A percentile compares a stretch with the other conserved stretches of the same genome.
Conservation (phyloP, 768 basidiomycete genomes). For the Hydnum rufescens region DNA sequence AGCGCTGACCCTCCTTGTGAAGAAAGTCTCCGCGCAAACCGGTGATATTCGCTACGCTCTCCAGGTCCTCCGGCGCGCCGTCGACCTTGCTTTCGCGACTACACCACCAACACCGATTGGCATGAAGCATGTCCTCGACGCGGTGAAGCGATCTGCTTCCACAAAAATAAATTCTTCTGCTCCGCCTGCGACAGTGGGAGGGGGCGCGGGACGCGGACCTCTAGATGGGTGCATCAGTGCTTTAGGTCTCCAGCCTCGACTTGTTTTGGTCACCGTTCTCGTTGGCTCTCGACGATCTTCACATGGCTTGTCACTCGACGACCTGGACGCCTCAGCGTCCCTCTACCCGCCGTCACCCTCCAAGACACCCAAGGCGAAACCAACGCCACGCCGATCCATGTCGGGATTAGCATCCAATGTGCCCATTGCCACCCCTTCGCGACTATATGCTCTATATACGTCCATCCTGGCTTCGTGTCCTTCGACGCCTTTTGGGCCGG, state of each 20-base stretch:
- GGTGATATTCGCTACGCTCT: conserved; percentile 11
- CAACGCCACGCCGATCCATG: background rate
- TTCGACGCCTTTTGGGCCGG: conserved; percentile 6
- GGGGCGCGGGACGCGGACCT: background rate
- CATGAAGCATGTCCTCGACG: conserved; percentile 11
- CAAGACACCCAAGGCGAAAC: background rate
- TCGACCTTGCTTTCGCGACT: conserved; percentile 7
- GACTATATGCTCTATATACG: background rate
- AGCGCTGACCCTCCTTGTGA: conserved; percentile 9
- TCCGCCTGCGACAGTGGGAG: background rate
- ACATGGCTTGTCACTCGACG: background rate
- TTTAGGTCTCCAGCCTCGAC: conserved; percentile 9
- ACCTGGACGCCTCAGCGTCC: background rate
- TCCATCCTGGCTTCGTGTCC: background rate
- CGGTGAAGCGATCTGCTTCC: conserved; percentile 5
- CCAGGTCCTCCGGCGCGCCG: conserved; percentile 9
- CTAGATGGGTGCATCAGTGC: conserved; percentile 5
- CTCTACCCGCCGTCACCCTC: background rate
- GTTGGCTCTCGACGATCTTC: conserved; percentile 6
- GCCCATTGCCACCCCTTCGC: background rate
- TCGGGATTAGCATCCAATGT: background rate
- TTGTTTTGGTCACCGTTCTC: conserved; percentile 9
- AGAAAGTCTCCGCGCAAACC: conserved; percentile 9
- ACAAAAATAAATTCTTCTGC: background rate
- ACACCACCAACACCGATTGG: background rate